phyloP scores from a whole-genome alignment of 176 grass and related monocot genomes.

The Tuctoria greenei region DNA sequence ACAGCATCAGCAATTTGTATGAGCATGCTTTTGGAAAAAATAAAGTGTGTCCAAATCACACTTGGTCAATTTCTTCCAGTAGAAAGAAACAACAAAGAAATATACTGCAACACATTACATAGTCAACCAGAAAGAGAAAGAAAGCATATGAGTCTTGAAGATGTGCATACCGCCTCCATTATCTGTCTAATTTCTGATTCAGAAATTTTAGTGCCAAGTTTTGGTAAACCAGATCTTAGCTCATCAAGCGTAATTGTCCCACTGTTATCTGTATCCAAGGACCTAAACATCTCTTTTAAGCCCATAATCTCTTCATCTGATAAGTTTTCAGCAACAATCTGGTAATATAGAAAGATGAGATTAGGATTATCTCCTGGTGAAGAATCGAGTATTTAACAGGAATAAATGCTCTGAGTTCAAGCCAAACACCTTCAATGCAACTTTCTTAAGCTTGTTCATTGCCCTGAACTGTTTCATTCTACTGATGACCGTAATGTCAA shows the following conservation, averaged over 20 bases:
- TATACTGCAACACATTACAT: no score
- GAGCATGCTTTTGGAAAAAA: no score
- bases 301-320: constrained; percentile 66
- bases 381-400: no score
- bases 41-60: no score
- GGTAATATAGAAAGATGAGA: background rate
- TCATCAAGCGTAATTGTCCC: constrained; percentile 63
- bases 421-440: constrained; percentile 55
- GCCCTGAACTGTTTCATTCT: constrained; percentile 72
- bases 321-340: constrained; percentile 63
- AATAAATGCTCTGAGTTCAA: background rate
- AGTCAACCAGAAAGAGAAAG: no score
- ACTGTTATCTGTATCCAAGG: constrained; percentile 65
- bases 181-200: constrained; percentile 55
- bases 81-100: no score
- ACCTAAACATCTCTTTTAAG: constrained; percentile 64
- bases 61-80: no score
- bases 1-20: no score
- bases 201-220: constrained; percentile 53
- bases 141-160: no score
- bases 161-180: constrained; percentile 53
- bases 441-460: constrained; percentile 75
- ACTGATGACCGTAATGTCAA: constrained; percentile 50
- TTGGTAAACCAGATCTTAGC: constrained; percentile 57
- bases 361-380: no score